Conservation (phyloP, 306 rosid species). For the Pyrus pyrifolia region DNA sequence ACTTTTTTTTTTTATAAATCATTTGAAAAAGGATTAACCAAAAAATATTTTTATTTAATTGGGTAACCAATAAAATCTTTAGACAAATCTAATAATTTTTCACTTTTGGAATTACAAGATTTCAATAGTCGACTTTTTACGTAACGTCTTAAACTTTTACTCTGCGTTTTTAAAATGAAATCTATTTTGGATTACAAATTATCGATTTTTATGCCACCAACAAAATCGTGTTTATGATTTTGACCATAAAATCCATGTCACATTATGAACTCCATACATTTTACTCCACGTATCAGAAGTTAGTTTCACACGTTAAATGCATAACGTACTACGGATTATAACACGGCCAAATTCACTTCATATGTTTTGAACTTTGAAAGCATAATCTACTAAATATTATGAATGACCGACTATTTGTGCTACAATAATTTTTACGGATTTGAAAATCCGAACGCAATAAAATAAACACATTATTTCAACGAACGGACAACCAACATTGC, state of each 20-base stretch:
- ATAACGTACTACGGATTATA: not conserved
- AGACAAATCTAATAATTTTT: too few species aligned
- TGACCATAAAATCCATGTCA: not conserved
- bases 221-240: not conserved
- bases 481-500: too few species aligned
- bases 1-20: too few species aligned
- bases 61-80: not conserved
- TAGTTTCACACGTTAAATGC: not conserved
- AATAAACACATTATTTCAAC: too few species aligned
- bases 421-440: not conserved
- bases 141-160: too few species aligned
- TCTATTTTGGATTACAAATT: too few species aligned
- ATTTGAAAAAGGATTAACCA: too few species aligned
- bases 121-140: too few species aligned
- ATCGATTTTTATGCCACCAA: not conserved
- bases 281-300: not conserved
- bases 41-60: too few species aligned
- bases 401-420: not conserved
- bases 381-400: not conserved
- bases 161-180: fast-evolving
- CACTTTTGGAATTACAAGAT: too few species aligned
- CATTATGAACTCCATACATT: not conserved
- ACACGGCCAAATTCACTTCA: not conserved
- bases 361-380: not conserved
- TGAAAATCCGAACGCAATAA: too few species aligned